A percentile compares a stretch with the other conserved stretches of the same genome.
phyloP scores from a whole-genome alignment of 228 moss, liverwort and hornwort genomes.

The Sphagnum fallax region DNA sequence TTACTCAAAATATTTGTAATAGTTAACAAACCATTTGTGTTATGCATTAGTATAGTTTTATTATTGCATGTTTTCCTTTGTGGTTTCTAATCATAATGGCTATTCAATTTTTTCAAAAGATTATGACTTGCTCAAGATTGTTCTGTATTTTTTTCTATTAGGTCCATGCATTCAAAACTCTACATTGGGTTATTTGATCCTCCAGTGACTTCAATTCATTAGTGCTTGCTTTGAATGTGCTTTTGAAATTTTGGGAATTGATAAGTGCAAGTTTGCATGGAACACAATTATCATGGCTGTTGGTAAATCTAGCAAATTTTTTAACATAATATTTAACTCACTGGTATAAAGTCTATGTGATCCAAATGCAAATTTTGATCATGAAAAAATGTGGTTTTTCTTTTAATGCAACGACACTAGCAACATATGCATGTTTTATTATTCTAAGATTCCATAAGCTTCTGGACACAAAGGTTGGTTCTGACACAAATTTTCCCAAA shows the following conservation, averaged over 20 bases:
- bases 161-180: too few species aligned
- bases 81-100: neutral
- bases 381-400: neutral
- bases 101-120: too few species aligned
- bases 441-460: conserved; percentile 32
- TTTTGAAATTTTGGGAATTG: neutral
- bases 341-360: neutral
- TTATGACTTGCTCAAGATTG: too few species aligned
- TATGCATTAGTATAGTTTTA: conserved; percentile 16
- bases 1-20: conserved; percentile 31
- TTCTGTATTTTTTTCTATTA: too few species aligned
- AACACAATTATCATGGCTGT: conserved; percentile 40
- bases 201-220: neutral
- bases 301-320: conserved; percentile 10
- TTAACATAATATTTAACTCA: too few species aligned
- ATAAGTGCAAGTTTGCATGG: conserved; percentile 21
- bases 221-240: neutral
- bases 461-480: conserved; percentile 13
- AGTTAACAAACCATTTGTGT: conserved; percentile 35
- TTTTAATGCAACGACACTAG: conserved; percentile 25
- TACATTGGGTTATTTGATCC: too few species aligned
- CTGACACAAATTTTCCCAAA: conserved; percentile 1
- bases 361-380: neutral
- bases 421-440: conserved; percentile 40
- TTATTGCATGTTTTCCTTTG: neutral